Base-by-base conservation (phyloP, 164 flowering plant species). In the Akebia trifoliata region DNA sequence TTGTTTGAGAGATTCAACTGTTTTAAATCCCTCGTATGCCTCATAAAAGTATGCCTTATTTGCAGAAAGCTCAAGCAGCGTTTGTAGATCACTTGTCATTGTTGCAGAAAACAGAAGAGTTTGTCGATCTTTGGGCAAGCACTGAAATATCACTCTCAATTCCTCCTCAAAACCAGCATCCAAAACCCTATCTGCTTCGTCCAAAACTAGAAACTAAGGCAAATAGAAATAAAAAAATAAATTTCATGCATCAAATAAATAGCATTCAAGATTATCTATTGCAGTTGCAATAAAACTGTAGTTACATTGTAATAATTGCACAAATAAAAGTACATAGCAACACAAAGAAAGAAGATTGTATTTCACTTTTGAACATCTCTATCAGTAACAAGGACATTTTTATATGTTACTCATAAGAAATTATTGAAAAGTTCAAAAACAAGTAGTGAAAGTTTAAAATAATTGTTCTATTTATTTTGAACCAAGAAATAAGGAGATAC, bases 151-250 rank as follows among this genome's bases (percentile, higher is more conserved):
- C 32, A 70, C 92, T 64, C 74, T 73, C 47, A 94, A 53, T 56
- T 87, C 99, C 57, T 79, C 90, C 71, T 94, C 88, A 76, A 90
- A 94, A 17, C 87, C 91, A 62, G 69, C 86, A 77, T 88, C 97
- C 72, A 94, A 64, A 50, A 94, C 87, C 69, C 99, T 83, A 66
- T 94, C 99, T 5, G 97, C 99, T 72, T 94, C 99, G 60, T 94
- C 99, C 79, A 94, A 73, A 45, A 94, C 99, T 44, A 94, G 72
- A 61, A 83, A 94, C 99, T 94, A 72, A 63, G 60, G 56, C 30
- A 28, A 17, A 57, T 11, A 47, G 15, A 51, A n/a, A 54, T 29
- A 39, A 45, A 11, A 34, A 31, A 21, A 30, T 34, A 53, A 25
- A 30, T 34, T 50, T 20, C 25, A 42, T 22, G n/a, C 39, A 34